Percentiles rank a stretch among this genome's conserved stretches.
These are phyloP conservation scores for Rhododendron molle DNA, from an alignment of 148 eudicot genomes.

Conservation along the genomic window DNA sequence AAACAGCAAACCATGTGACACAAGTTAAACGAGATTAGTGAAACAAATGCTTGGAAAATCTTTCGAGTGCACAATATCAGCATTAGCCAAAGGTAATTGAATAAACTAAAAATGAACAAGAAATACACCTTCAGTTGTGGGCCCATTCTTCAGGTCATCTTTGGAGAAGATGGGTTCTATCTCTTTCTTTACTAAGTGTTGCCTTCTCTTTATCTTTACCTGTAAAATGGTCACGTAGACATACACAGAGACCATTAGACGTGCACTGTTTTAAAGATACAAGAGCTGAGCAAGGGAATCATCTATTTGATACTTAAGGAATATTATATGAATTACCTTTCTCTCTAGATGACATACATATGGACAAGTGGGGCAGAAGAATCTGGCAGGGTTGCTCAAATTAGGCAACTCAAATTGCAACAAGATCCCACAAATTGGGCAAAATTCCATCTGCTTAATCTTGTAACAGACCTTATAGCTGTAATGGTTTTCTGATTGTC, in stretches of 20 bases:
- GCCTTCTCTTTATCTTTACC: constrained; percentile 66
- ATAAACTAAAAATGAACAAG: background rate
- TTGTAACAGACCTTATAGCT: constrained; percentile 5
- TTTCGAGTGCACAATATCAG: background rate
- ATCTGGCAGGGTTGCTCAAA: constrained; percentile 33
- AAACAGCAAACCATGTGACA: background rate
- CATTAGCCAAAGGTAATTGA: background rate
- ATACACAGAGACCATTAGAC: background rate
- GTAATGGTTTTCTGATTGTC: background rate
- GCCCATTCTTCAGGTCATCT: constrained; percentile 42
- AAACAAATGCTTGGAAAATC: background rate
- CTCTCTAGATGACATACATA: constrained; percentile 41
- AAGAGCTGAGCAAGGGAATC: background rate
- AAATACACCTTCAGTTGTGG: constrained; percentile 50
- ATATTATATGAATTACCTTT: constrained; percentile 33
- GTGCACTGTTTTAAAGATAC: background rate
- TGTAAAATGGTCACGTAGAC: constrained; percentile 8
- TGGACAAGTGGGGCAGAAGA: constrained; percentile 73
- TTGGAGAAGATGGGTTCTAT: constrained; percentile 45
- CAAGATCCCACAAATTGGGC: constrained; percentile 72
- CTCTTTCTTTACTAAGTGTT: constrained; percentile 45
- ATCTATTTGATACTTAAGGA: background rate
- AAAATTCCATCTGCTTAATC: constrained; percentile 57
- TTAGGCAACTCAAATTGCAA: constrained; percentile 53
- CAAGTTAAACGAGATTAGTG: background rate